A percentile compares a stretch with the other conserved stretches of the same genome.
These are phyloP conservation scores for Malus hybrid DNA, from an alignment of 331 rosid species.

Conservation along the genomic window DNA sequence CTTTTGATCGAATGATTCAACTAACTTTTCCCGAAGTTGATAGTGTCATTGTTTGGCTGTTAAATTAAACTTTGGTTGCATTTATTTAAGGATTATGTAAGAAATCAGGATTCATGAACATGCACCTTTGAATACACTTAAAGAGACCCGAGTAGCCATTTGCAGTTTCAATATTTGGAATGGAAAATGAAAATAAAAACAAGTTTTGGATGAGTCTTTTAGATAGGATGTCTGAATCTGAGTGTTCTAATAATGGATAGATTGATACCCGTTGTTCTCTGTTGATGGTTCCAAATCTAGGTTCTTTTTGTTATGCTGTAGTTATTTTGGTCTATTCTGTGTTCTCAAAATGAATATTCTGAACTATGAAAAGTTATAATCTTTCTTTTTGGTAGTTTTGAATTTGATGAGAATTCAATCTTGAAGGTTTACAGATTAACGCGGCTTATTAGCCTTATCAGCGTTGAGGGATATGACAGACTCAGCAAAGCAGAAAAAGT, in stretches of 20 bases:
- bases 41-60: not conserved
- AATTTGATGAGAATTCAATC: conserved; percentile 13
- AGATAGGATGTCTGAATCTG: not conserved
- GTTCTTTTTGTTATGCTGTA: not conserved
- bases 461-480: conserved; percentile 41
- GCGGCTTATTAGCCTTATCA: conserved; percentile 39
- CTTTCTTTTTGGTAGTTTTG: not conserved
- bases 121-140: not conserved
- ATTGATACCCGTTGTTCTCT: not conserved
- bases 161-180: not conserved
- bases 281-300: not conserved
- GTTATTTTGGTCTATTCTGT: not conserved
- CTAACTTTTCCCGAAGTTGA: too few relatives aligned
- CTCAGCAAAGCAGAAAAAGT: conserved; percentile 43
- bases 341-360: not conserved
- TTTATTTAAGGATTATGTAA: not conserved
- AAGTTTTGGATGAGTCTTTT: not conserved
- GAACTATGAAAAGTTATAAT: not conserved
- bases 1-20: too few relatives aligned
- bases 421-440: conserved; percentile 74
- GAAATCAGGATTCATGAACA: not conserved
- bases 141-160: not conserved
- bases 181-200: not conserved
- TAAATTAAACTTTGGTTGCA: not conserved
- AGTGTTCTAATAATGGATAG: not conserved